Base-by-base conservation (phyloP, 2,329 filamentous ascomycete genomes). In the Verticillium tricorpus region DNA sequence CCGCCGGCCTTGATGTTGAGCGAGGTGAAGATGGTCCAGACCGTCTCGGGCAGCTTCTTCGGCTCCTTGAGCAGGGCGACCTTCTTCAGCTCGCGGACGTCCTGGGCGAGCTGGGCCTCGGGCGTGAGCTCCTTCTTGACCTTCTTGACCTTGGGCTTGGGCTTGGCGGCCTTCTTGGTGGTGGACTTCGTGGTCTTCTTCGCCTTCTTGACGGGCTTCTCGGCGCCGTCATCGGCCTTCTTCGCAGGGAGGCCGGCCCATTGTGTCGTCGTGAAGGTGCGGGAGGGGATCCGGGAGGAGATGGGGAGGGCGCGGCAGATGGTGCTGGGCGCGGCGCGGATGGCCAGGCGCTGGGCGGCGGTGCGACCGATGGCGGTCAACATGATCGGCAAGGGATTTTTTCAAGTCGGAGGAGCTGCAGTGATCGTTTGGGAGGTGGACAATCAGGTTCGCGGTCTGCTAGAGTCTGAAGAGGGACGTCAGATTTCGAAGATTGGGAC, bases 1-100 rank as follows among this genome's bases (percentile, higher is more conserved):
- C 34, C 31, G 22, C 59, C 35, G 35, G 72, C 65, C 58, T 75
- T 74, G 45, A 69, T 62, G 7, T 67, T 31, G 61, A 79, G 69
- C 2, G 61, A 3, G 1, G 78, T 7, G 61, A 69, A 84, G n/a
- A 81, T 56, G 1, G 58, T 17, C 79, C 79, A 84, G 15, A 71
- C 19, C 1, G 57, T 67, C 2, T 63, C 54, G 9, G 78, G 71
- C 59, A 75, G 68, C 22, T 2, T 17, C 60, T 71, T 71, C 12
- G 79, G 77, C 59, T 78, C 76, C 22, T 71, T 68, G 55, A 79
- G 69, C 60, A 85, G 68, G 8, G 80, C 77, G 64, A 54, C 67
- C 70, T 70, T 72, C 32, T 63, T 61, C 28, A 28, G 28, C 28
- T 28, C 28, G 28, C 28, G 28, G 28, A 28, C 28, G 28, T 28